Evolutionary conservation across 2,329 filamentous ascomycete genomes (phyloP).

Genomic region (Penicillium sclerotiorum): DNA sequence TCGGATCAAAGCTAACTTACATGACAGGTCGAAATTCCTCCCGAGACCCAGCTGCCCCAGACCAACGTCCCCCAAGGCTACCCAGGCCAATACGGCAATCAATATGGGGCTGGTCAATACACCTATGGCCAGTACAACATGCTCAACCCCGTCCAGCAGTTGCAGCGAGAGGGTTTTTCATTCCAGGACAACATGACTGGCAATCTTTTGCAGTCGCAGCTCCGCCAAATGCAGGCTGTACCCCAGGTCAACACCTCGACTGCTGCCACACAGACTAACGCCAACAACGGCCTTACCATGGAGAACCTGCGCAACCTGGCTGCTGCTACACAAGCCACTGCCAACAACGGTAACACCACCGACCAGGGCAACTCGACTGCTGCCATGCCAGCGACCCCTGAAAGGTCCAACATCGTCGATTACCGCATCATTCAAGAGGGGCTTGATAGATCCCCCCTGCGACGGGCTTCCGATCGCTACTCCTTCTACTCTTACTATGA

Average conservation of each 20-base stretch:
- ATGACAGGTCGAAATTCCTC: conserved; percentile 6
- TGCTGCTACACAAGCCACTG: too few relatives aligned
- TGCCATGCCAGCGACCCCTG: too few relatives aligned
- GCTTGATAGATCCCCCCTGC: too few relatives aligned
- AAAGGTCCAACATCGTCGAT: too few relatives aligned
- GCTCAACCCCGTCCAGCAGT: conserved; percentile 14
- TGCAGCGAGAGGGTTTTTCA: conserved; percentile 11
- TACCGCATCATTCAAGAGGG: too few relatives aligned
- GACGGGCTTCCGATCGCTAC: too few relatives aligned
- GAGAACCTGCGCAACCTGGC: too few relatives aligned
- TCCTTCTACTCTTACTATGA: too few relatives aligned
- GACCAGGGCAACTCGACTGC: too few relatives aligned
- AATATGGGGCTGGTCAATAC: not conserved
- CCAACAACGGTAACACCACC: too few relatives aligned
- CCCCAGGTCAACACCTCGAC: not conserved
- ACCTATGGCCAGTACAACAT: not conserved
- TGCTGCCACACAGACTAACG: too few relatives aligned
- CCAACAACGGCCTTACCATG: not conserved
- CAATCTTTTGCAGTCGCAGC: conserved; percentile 6
- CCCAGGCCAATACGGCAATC: conserved; percentile 9
- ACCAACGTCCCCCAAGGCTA: conserved; percentile 1
- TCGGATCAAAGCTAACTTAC: not conserved
- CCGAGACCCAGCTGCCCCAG: not conserved
- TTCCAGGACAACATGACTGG: conserved; percentile 5
- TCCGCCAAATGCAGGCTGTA: conserved; percentile 5